Evolutionary conservation across 148 eudicot species (phyloP).

Genomic region (Persicaria tinctoria): DNA sequence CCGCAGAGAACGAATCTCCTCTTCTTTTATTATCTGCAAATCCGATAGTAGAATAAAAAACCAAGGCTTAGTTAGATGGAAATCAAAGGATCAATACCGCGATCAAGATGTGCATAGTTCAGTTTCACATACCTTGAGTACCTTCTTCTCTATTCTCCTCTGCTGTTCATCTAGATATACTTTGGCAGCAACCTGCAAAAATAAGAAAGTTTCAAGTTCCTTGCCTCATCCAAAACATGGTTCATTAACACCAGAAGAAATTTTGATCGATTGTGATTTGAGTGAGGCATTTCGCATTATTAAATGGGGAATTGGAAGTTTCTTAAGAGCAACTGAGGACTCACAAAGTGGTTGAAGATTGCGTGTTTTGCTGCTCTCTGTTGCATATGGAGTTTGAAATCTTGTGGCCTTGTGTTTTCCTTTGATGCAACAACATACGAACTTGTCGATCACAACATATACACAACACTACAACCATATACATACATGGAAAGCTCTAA

Average conservation of each 20-base stretch:
- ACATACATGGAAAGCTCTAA: too few relatives aligned
- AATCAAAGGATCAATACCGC: neutral
- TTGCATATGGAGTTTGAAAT: conserved; percentile 65
- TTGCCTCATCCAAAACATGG: neutral
- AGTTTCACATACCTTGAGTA: conserved; percentile 43
- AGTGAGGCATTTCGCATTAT: neutral
- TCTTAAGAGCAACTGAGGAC: conserved; percentile 11
- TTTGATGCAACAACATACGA: too few relatives aligned
- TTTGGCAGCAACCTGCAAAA: conserved; percentile 54
- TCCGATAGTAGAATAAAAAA: neutral
- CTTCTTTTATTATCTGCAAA: conserved; percentile 61
- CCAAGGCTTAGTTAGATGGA: neutral
- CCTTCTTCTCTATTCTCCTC: conserved; percentile 46
- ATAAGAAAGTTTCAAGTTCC: neutral
- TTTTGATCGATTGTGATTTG: too few relatives aligned
- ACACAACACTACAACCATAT: too few relatives aligned
- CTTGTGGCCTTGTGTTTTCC: conserved; percentile 50
- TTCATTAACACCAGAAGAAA: neutral
- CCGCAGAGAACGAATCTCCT: conserved; percentile 53
- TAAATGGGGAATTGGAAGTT: neutral
- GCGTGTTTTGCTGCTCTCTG: conserved; percentile 67
- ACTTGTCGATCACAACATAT: too few relatives aligned
- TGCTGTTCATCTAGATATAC: conserved; percentile 41
- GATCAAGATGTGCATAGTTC: neutral
- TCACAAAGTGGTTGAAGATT: conserved; percentile 48